Conservation (phyloP, 1,284 basidiomycete species). For the Fomes fomentarius region DNA sequence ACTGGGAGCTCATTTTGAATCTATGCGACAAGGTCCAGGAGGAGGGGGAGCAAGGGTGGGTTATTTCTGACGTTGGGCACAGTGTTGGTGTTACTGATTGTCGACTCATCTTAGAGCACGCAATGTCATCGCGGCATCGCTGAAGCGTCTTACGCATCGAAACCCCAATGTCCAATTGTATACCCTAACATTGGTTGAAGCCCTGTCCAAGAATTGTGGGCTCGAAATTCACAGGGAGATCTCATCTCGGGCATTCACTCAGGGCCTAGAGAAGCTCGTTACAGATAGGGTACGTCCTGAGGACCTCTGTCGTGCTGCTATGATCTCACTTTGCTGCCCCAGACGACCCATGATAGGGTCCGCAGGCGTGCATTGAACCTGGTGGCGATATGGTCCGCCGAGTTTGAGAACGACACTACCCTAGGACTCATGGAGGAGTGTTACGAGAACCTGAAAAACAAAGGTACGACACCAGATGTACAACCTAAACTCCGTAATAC, state of each 20-base stretch:
- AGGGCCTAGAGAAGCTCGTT: slow-evolving; percentile 84
- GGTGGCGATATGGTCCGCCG: slow-evolving; percentile 85
- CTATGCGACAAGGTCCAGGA: slow-evolving; percentile 96
- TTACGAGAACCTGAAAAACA: slow-evolving; percentile 80
- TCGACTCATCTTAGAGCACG: slow-evolving; percentile 64
- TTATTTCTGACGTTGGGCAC: slow-evolving; percentile 10
- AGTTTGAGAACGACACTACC: slow-evolving; percentile 81
- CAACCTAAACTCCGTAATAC: not conserved
- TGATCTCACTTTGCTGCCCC: not conserved
- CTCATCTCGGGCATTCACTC: slow-evolving; percentile 88
- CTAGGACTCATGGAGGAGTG: slow-evolving; percentile 93
- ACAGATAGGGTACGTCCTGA: slow-evolving; percentile 77
- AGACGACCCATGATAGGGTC: slow-evolving; percentile 92
- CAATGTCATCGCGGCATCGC: slow-evolving; percentile 82
- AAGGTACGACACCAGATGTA: slow-evolving; percentile 57
- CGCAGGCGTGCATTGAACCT: slow-evolving; percentile 75
- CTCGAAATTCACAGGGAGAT: slow-evolving; percentile 86
- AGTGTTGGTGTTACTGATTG: not conserved
- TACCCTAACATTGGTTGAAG: slow-evolving; percentile 85
- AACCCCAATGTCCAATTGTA: slow-evolving; percentile 98
- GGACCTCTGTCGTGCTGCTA: no score
- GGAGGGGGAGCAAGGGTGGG: slow-evolving; percentile 83
- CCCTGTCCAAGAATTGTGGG: slow-evolving; percentile 91
- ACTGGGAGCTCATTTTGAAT: slow-evolving; percentile 95
- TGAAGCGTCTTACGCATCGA: slow-evolving; percentile 92